These are phyloP conservation scores for Dothidotthia symphoricarpi DNA, from an alignment of 2,329 filamentous ascomycete genomes.

Conservation along the genomic window DNA sequence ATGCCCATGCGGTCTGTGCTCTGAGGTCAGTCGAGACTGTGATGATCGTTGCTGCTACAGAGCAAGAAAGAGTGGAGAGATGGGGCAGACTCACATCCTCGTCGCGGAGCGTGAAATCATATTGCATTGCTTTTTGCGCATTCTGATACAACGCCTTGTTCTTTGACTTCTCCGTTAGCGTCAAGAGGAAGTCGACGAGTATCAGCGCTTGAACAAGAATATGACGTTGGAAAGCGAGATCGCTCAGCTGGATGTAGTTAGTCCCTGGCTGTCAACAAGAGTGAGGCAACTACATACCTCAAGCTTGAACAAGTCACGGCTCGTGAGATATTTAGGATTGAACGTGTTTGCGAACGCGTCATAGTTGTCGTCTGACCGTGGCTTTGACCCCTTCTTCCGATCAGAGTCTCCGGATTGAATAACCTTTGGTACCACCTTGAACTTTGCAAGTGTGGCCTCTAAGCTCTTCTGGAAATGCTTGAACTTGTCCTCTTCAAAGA, in stretches of 20 bases:
- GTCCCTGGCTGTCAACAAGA: conserved; percentile 23
- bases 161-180: conserved; percentile 77
- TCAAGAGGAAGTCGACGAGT: conserved; percentile 91
- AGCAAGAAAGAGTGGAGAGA: conserved; percentile 16
- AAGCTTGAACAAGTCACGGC: conserved; percentile 89
- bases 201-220: conserved; percentile 95
- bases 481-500: conserved; percentile 73
- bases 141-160: conserved; percentile 69
- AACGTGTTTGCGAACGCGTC: conserved; percentile 71
- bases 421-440: conserved; percentile 67
- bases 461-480: conserved; percentile 62
- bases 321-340: conserved; percentile 99
- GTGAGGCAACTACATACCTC: conserved; percentile 59
- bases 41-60: conserved; percentile 25
- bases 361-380: conserved; percentile 62
- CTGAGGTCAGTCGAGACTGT: conserved; percentile 35
- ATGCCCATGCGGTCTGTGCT: conserved; percentile 75
- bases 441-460: conserved; percentile 66
- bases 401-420: conserved; percentile 70
- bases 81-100: conserved; percentile 67
- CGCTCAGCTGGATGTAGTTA: conserved; percentile 65
- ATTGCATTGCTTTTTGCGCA: conserved; percentile 85
- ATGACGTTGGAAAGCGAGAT: conserved; percentile 89
- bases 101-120: conserved; percentile 71
- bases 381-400: conserved; percentile 53